phyloP scores from a whole-genome alignment of 441 rosid species.

The Pelargonium exstipulatum region DNA sequence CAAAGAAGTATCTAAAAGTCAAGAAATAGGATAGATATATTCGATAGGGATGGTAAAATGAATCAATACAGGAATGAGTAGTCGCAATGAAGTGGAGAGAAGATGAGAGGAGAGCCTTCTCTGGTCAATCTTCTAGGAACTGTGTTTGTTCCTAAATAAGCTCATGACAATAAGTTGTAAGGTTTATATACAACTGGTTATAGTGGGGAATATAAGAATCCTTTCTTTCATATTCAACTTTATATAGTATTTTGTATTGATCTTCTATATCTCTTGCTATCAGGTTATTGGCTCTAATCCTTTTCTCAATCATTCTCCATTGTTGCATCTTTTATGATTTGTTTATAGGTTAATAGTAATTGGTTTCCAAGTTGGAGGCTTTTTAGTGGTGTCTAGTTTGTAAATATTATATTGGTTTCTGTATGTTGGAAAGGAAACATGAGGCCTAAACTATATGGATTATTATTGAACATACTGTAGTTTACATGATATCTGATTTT shows the following conservation, averaged over 20 bases:
- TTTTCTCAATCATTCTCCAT: too few species aligned
- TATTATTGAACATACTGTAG: too few species aligned
- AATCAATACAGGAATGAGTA: conserved; percentile 31
- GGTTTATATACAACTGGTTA: conserved; percentile 37
- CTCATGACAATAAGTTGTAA: conserved; percentile 39
- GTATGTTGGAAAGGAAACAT: too few species aligned
- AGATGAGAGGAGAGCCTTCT: conserved; percentile 36
- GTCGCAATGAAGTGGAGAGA: conserved; percentile 26
- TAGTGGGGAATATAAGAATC: conserved; percentile 44
- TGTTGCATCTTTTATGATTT: too few species aligned
- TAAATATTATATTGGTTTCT: too few species aligned
- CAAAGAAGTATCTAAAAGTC: too few species aligned
- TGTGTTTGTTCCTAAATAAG: conserved; percentile 41
- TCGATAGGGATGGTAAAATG: conserved; percentile 24
- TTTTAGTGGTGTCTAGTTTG: too few species aligned
- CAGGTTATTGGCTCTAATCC: conserved; percentile 6
- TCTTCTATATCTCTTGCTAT: conserved; percentile 16
- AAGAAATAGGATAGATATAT: too few species aligned
- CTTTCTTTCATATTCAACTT: conserved; percentile 31
- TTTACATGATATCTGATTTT: too few species aligned
- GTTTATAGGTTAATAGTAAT: too few species aligned
- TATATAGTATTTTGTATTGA: conserved; percentile 15
- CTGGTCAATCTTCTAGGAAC: conserved; percentile 32
- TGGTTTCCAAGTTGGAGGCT: too few species aligned
- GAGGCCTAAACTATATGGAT: too few species aligned